Evolutionary conservation across 2,329 filamentous ascomycete species (phyloP).

Genomic region (Phoma sp.): DNA sequence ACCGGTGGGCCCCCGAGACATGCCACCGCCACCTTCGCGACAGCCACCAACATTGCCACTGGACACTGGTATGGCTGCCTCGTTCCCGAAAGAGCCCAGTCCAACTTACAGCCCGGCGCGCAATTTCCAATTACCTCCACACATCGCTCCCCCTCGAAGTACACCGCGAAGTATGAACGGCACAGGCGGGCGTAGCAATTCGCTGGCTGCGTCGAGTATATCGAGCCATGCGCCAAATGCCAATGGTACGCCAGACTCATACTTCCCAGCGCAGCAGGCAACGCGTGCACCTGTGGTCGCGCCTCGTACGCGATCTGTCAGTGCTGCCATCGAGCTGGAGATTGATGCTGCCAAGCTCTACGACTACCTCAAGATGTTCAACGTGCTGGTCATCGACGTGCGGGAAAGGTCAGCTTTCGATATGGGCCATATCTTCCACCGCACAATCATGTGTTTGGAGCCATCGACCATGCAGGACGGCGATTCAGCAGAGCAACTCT

Average conservation of each 20-base stretch:
- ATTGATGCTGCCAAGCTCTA: slow-evolving; percentile 75
- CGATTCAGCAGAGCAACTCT: slow-evolving; percentile 67
- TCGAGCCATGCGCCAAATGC: slow-evolving; percentile 46
- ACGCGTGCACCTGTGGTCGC: slow-evolving; percentile 16
- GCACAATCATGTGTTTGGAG: slow-evolving; percentile 87
- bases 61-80: slow-evolving; percentile 59
- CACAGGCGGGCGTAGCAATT: slow-evolving; percentile 60
- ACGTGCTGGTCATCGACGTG: slow-evolving; percentile 83
- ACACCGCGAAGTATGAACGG: slow-evolving; percentile 69
- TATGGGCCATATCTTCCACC: slow-evolving; percentile 84
- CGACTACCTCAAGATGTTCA: slow-evolving; percentile 70
- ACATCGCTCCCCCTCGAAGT: slow-evolving; percentile 68
- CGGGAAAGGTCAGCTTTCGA: slow-evolving; percentile 81
- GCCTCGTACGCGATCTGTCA: slow-evolving; percentile 49
- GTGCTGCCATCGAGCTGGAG: slow-evolving; percentile 62
- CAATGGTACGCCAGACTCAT: slow-evolving; percentile 48
- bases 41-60: slow-evolving; percentile 54
- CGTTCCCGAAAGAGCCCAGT: slow-evolving; percentile 72
- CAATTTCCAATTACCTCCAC: slow-evolving; percentile 70
- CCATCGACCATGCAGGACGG: slow-evolving; percentile 75
- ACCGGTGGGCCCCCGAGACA: slow-evolving; percentile 59
- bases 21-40: slow-evolving; percentile 51
- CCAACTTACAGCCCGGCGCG: slow-evolving; percentile 80
- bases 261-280: slow-evolving; percentile 47
- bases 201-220: slow-evolving; percentile 51